Percentiles rank a stretch among this genome's conserved stretches.
Evolutionary conservation across 73 alveolate genomes (phyloP).

Genomic region (Stentor coeruleus): DNA sequence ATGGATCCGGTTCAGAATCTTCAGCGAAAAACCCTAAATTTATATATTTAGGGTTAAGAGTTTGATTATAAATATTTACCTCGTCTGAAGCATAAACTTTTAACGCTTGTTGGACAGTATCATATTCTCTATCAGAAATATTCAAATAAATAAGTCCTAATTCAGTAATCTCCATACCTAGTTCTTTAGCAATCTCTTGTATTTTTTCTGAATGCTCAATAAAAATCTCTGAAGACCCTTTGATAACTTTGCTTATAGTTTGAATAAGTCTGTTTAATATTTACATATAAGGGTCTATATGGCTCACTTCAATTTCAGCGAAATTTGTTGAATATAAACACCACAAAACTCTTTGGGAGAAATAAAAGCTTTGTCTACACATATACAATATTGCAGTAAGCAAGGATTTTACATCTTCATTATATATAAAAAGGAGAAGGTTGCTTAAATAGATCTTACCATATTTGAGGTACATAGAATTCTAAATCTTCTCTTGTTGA

Average conservation of each 20-base stretch:
- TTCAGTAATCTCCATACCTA: background rate
- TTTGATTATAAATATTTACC: background rate
- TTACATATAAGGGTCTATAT: slow-evolving; percentile 23
- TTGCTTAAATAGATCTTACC: slow-evolving; percentile 29
- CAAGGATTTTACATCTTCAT: slow-evolving; percentile 37
- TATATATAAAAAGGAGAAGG: slow-evolving; percentile 41
- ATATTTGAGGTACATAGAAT: slow-evolving; percentile 71
- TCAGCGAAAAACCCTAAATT: background rate
- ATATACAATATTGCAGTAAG: slow-evolving; percentile 52
- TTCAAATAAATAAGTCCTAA: background rate
- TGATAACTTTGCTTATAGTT: background rate
- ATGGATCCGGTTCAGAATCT: background rate
- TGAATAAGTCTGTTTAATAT: background rate
- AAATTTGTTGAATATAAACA: slow-evolving; percentile 57
- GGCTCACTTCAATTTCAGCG: slow-evolving; percentile 26
- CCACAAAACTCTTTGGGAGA: slow-evolving; percentile 79
- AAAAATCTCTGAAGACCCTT: slow-evolving; percentile 18
- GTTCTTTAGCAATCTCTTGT: background rate
- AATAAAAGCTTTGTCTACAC: slow-evolving; percentile 60
- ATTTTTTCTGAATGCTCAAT: slow-evolving; percentile 6
- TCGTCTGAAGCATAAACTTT: background rate
- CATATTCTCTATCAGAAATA: background rate
- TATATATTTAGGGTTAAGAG: background rate
- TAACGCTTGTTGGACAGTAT: background rate
- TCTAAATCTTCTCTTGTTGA: slow-evolving; percentile 52